Base-by-base conservation (phyloP, 2,329 filamentous ascomycete genomes). In the Xylariaceae sp. region DNA sequence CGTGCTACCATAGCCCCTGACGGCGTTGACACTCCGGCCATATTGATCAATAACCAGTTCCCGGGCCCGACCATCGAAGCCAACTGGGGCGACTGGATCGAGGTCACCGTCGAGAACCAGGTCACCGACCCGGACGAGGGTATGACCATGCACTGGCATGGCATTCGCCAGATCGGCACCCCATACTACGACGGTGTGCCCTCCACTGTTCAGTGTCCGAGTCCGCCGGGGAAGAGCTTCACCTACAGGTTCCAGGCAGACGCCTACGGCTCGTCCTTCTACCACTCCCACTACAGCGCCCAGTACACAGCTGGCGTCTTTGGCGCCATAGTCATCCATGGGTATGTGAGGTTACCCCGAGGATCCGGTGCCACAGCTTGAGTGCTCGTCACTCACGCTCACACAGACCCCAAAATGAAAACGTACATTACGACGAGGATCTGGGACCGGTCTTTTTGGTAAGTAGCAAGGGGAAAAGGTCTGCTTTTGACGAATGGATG, bases 101-200 rank as follows among this genome's bases (percentile, higher is more conserved):
- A 77, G 32, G 69, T 79, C 33, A 72, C 73, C 22, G 65, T 79
- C 37, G 63, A 72, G 55, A 82, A 83, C 47, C 60, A 68, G 6
- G 65, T 80, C 2, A 19, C 15, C 14, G 17, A 8, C 3, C 65
- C 65, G 6, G 42, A 42, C 5, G 40, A 47, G n/a, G 43, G 43
- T 12, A 42, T 36, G 2, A 16, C 43, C 1, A 33, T 46, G 25
- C 45, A 47, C 33, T 46, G 39, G 37, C 45, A 47, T 27, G 45
- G 41, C 4, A 24, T 39, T 8, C 18, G 42, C 4, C 44, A 47
- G n/a, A 22, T 42, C 17, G 35, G 35, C 14, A 40, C 43, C 4
- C 35, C 40, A 3, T 45, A 35, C 39, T 40, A 42, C 35, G 45
- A 49, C 16, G 52, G 60, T 37, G 42, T 45, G 3, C 39, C 39